Base-by-base conservation (phyloP, 495 filamentous ascomycete species). In the Podospora sp. region DNA sequence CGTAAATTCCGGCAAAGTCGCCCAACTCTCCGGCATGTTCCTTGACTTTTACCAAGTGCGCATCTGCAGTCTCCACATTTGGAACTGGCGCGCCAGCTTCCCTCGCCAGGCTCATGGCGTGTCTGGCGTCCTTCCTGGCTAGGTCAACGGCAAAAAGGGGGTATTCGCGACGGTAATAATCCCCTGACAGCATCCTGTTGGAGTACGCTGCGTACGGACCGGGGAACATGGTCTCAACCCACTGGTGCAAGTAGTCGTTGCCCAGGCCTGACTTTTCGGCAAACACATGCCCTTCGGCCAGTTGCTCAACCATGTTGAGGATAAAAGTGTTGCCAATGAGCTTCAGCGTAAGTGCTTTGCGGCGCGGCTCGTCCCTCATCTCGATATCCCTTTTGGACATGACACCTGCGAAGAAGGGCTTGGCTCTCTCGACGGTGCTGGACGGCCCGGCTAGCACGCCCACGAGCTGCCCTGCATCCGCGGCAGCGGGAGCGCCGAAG, bases 321-420 rank as follows among this genome's bases (percentile, higher is more conserved):
- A 97, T 85, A 78, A 97, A 93, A 8, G 89, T 91, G 75, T 97
- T 97, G 29, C 93, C 94, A 18, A 95, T 83, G 51, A 96, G 76
- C 78, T 97, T 97, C 24, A 97, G 80, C 27, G 85, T 80, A 1
- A 84, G 82, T 20, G 91, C 85, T 56, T 84, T 83, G 57, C 84
- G 80, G 51, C 80, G 81, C 4, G 84, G 80, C 76, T 91, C 81
- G 69, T 84, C 87, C 66, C 82, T 80, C 74, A 90, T 90, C 70
- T 92, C 86, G 73, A 97, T 89, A 65, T 87, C 87, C 24, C 85
- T 83, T 66, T 84, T 84, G 29, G 90, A 84, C 74, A 90, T 92
- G 40, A 97, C 92, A 65, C 91, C 93, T 60, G 87, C 90, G 71
- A 88, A 89, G 78, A 88, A 97, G 0, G 91, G 92, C 21, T 83